These are phyloP conservation scores for Macrolepiota dolichaula DNA, from an alignment of 768 basidiomycete genomes.

Conservation along the genomic window DNA sequence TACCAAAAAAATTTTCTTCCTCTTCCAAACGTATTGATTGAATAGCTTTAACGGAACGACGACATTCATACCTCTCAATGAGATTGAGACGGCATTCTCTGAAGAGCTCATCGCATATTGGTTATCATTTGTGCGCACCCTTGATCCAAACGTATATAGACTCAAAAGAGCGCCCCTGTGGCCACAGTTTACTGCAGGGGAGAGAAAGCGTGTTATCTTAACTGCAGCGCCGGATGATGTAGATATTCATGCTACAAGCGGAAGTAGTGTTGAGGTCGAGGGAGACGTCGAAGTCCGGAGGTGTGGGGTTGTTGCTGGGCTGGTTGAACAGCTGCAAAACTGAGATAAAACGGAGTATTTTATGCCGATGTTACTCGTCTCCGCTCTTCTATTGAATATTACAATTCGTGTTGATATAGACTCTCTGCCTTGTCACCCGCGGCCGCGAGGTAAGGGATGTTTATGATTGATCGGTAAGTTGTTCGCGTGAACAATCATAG, in stretches of 20 bases:
- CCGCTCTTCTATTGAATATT: too few relatives aligned
- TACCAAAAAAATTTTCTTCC: not conserved
- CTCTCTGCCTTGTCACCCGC: too few relatives aligned
- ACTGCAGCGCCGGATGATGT: slow-evolving; percentile 30
- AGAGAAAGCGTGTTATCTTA: slow-evolving; percentile 39
- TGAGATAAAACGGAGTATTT: slow-evolving; percentile 13
- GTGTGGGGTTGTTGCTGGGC: slow-evolving; percentile 34
- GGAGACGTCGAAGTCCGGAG: slow-evolving; percentile 34
- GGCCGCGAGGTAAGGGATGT: too few relatives aligned
- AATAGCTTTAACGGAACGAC: slow-evolving; percentile 49
- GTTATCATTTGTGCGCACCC: slow-evolving; percentile 60
- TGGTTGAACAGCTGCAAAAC: slow-evolving; percentile 31
- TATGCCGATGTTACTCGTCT: too few relatives aligned
- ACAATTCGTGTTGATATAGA: too few relatives aligned
- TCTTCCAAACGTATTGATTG: not conserved
- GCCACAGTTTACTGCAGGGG: slow-evolving; percentile 31
- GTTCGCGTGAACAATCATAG: too few relatives aligned
- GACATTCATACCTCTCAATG: slow-evolving; percentile 42
- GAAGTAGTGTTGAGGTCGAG: slow-evolving; percentile 35
- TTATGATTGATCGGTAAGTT: too few relatives aligned
- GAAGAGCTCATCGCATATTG: slow-evolving; percentile 63
- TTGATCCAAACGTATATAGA: slow-evolving; percentile 54
- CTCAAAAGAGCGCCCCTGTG: slow-evolving; percentile 50
- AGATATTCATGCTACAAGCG: slow-evolving; percentile 28
- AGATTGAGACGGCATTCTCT: slow-evolving; percentile 47